Conservation (phyloP, 2,329 filamentous ascomycete species). For the Aspergillus sp. region DNA sequence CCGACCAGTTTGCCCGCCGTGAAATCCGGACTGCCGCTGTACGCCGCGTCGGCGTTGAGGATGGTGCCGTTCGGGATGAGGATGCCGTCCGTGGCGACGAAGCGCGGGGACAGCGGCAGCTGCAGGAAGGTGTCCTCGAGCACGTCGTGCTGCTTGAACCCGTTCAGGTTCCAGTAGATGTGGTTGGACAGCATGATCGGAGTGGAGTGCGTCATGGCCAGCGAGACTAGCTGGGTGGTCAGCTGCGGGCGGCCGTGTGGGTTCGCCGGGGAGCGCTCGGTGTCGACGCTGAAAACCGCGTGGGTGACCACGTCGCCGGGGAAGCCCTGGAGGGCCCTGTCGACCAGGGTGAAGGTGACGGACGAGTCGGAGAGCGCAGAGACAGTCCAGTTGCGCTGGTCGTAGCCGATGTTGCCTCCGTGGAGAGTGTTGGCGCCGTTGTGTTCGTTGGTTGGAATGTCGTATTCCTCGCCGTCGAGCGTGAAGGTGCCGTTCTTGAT, state of each 20-base stretch:
- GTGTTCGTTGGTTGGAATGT: slow-evolving; percentile 44
- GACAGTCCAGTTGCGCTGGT: slow-evolving; percentile 42
- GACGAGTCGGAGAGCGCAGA: slow-evolving; percentile 31
- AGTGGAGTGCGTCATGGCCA: slow-evolving; percentile 37
- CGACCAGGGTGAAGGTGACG: slow-evolving; percentile 39
- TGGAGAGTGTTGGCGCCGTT: slow-evolving; percentile 44
- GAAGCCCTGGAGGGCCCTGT: slow-evolving; percentile 36
- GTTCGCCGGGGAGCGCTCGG: slow-evolving; percentile 25
- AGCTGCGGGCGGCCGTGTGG: slow-evolving; percentile 34
- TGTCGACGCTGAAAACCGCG: slow-evolving; percentile 37
- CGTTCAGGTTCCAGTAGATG: slow-evolving; percentile 45
- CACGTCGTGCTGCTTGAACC: slow-evolving; percentile 35
- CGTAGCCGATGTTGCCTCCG: slow-evolving; percentile 40
- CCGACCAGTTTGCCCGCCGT: slow-evolving; percentile 71
- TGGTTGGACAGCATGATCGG: slow-evolving; percentile 44
- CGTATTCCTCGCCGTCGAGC: slow-evolving; percentile 38
- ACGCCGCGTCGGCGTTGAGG: slow-evolving; percentile 64
- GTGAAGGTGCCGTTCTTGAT: slow-evolving; percentile 49
- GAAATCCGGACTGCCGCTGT: slow-evolving; percentile 48
- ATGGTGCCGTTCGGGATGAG: slow-evolving; percentile 70
- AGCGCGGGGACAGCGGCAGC: slow-evolving; percentile 37
- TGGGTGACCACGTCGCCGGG: slow-evolving; percentile 40
- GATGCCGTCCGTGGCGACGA: slow-evolving; percentile 47
- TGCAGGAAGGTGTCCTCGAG: slow-evolving; percentile 37
- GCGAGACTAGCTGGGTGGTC: slow-evolving; percentile 36